phyloP scores from a whole-genome alignment of 176 grass and related monocot species.

The Eleusine coracana region DNA sequence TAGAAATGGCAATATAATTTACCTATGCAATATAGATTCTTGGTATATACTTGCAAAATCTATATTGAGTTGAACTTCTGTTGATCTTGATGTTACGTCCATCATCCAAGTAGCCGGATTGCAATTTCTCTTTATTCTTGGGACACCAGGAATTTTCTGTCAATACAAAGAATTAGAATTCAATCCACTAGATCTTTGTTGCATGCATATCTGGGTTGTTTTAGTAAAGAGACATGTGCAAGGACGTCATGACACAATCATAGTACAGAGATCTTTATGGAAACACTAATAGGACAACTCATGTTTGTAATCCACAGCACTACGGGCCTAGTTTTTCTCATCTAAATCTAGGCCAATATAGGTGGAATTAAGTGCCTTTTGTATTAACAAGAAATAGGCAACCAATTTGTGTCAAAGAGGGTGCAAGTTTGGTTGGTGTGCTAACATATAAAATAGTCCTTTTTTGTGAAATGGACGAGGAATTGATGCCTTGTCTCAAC shows the following conservation, averaged over 20 bases:
- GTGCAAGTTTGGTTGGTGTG: not conserved
- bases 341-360: not conserved
- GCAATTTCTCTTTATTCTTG: slow-evolving; percentile 54
- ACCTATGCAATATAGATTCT: slow-evolving; percentile 54
- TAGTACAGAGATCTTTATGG: not conserved
- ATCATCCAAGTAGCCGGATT: slow-evolving; percentile 88
- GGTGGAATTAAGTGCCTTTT: not conserved
- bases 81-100: slow-evolving; percentile 59
- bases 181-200: not conserved
- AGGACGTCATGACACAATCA: not conserved
- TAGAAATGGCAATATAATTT: not conserved
- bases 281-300: not conserved
- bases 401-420: not conserved
- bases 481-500: not conserved
- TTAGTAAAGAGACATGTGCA: not conserved
- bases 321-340: no score
- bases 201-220: not conserved
- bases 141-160: slow-evolving; percentile 49
- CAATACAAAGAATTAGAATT: not conserved
- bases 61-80: slow-evolving; percentile 51
- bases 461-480: not conserved
- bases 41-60: slow-evolving; percentile 61
- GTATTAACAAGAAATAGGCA: not conserved
- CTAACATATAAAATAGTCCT: not conserved
- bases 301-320: no score